Conservation (phyloP, 2,329 filamentous ascomycete species). For the Monascus ruber region DNA sequence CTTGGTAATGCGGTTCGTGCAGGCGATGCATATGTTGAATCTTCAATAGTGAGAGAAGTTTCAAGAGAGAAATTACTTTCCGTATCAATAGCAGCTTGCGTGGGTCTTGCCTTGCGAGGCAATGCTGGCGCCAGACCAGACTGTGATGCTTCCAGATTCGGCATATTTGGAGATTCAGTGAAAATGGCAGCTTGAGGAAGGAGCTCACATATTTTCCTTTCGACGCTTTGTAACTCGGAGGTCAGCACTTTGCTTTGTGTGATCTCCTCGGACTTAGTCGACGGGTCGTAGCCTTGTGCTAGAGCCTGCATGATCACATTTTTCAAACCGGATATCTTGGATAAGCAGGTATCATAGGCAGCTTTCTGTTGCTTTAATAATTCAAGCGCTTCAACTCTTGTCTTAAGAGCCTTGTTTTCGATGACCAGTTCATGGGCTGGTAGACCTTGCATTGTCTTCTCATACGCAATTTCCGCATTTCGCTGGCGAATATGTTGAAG, state of each 20-base stretch:
- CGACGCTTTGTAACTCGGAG: constrained; percentile 22
- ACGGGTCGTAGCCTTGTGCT: constrained; percentile 21
- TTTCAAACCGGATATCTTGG: constrained; percentile 24
- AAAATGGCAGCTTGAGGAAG: constrained; percentile 21
- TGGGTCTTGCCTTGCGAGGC: neutral
- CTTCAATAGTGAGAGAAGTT: neutral
- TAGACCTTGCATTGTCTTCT: constrained; percentile 26
- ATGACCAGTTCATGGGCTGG: constrained; percentile 21
- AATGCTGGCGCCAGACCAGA: neutral
- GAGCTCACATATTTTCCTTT: constrained; percentile 21
- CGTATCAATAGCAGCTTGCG: neutral
- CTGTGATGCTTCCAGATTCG: neutral
- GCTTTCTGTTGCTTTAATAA: constrained; percentile 17
- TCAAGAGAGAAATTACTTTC: neutral
- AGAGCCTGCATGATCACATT: constrained; percentile 24
- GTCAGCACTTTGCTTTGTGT: constrained; percentile 21
- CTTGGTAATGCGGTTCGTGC: neutral
- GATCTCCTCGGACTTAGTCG: constrained; percentile 21
- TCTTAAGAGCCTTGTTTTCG: constrained; percentile 23
- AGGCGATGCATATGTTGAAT: constrained; percentile 1
- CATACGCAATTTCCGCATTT: constrained; percentile 27
- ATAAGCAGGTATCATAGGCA: constrained; percentile 14
- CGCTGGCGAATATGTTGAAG: constrained; percentile 19
- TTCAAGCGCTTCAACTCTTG: constrained; percentile 28
- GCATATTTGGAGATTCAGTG: constrained; percentile 4